Conservation (phyloP, 495 filamentous ascomycete genomes). For the Lasiosphaeria miniovina region DNA sequence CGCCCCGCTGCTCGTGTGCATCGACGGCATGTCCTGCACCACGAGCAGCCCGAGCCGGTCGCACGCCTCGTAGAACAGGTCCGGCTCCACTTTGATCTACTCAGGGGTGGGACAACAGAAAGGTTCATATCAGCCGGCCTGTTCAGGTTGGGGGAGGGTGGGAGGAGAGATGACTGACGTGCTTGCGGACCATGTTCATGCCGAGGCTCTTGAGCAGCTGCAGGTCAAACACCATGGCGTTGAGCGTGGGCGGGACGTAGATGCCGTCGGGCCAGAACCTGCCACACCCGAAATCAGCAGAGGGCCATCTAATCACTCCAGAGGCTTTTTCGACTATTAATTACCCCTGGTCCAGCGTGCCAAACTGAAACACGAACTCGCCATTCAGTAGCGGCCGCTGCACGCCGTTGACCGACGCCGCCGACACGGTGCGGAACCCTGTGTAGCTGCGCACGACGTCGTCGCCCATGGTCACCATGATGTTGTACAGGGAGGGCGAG, state of each 20-base stretch:
- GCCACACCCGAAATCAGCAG: background rate
- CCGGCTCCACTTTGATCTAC: constrained; percentile 66
- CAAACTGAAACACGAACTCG: constrained; percentile 62
- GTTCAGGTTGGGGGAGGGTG: background rate
- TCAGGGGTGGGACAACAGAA: background rate
- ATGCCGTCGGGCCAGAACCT: constrained; percentile 65
- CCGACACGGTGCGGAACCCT: constrained; percentile 62
- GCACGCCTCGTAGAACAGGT: constrained; percentile 64
- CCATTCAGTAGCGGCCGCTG: constrained; percentile 61
- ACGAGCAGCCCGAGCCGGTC: constrained; percentile 62
- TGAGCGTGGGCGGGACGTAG: constrained; percentile 55
- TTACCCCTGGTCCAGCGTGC: constrained; percentile 61
- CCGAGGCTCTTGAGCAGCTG: constrained; percentile 57
- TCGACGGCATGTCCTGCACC: constrained; percentile 67
- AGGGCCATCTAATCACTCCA: too few relatives aligned
- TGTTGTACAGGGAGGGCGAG: constrained; percentile 59
- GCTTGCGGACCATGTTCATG: constrained; percentile 68
- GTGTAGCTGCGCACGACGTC: constrained; percentile 60
- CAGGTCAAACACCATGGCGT: constrained; percentile 66
- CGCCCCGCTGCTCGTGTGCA: constrained; percentile 33
- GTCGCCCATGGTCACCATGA: constrained; percentile 53
- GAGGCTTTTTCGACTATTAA: too few relatives aligned
- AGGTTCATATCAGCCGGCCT: background rate
- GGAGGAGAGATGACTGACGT: constrained; percentile 40
- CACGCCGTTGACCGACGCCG: constrained; percentile 54